Conservation (phyloP, 1,284 basidiomycete genomes). For the Salmacisia buchloeana region DNA sequence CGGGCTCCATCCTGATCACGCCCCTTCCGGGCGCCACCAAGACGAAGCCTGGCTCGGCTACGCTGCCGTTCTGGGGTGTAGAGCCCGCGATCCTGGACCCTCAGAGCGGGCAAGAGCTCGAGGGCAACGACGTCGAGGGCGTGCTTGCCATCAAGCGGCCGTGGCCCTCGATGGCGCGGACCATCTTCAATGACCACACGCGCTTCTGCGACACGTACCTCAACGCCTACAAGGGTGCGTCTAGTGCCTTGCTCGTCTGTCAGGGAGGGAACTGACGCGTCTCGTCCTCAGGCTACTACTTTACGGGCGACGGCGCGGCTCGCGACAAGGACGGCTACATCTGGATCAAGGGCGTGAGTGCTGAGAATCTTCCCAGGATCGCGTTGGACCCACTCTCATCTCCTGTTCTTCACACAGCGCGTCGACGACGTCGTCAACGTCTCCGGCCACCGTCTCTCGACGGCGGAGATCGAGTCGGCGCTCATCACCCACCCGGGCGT, state of each 20-base stretch:
- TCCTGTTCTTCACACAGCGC: slow-evolving; percentile 52
- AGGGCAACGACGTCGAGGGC: slow-evolving; percentile 82
- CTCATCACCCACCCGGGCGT: slow-evolving; percentile 89
- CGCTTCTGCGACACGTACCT: slow-evolving; percentile 92
- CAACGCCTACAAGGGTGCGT: slow-evolving; percentile 56
- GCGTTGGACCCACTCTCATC: not conserved
- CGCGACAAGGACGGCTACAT: slow-evolving; percentile 90
- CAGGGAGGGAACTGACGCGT: not conserved
- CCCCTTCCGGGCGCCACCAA: slow-evolving; percentile 91
- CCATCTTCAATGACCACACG: slow-evolving; percentile 85
- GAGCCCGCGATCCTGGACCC: slow-evolving; percentile 84
- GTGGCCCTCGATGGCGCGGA: slow-evolving; percentile 95
- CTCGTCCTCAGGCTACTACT: slow-evolving; percentile 64
- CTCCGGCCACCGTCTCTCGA: slow-evolving; percentile 91
- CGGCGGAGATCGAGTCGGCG: slow-evolving; percentile 94
- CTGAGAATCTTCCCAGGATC: not conserved
- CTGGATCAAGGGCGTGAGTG: slow-evolving; percentile 69
- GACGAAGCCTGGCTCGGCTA: slow-evolving; percentile 93
- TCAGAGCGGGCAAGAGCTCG: slow-evolving; percentile 66
- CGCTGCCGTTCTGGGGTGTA: slow-evolving; percentile 95
- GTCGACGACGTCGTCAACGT: slow-evolving; percentile 71
- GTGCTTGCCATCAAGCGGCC: slow-evolving; percentile 79
- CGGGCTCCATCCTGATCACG: slow-evolving; percentile 88
- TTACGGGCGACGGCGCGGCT: slow-evolving; percentile 92
- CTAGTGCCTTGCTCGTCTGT: not conserved